Conservation (phyloP, 768 basidiomycete species). For the Phaffia tasmanica region DNA sequence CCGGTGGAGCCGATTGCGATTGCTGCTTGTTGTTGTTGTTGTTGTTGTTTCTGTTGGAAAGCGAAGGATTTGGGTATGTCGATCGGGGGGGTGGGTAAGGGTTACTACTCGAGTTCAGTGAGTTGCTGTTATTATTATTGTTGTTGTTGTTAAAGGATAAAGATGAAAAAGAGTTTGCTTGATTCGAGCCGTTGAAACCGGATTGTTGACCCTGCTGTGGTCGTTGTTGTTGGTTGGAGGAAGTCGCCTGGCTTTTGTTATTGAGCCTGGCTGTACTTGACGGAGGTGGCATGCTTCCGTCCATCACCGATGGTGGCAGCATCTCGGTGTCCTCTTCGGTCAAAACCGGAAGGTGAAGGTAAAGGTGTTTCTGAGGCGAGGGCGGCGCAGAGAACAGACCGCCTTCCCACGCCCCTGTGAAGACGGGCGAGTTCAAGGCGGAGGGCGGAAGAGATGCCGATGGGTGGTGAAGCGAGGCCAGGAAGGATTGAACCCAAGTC, state of each 20-base stretch:
- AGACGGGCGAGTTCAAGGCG: conserved; percentile 60
- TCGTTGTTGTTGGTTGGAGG: too few relatives aligned
- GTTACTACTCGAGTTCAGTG: not conserved
- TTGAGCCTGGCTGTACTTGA: too few relatives aligned
- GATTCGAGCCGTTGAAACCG: not conserved
- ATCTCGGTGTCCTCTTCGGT: conserved; percentile 14
- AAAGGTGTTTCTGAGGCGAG: conserved; percentile 17
- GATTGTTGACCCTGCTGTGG: too few relatives aligned
- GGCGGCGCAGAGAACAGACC: conserved; percentile 24
- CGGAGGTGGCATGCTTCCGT: too few relatives aligned
- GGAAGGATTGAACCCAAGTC: conserved; percentile 24
- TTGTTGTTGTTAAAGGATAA: too few relatives aligned
- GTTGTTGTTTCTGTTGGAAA: conserved; percentile 14
- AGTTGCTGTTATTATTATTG: too few relatives aligned
- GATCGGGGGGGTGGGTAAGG: conserved; percentile 1
- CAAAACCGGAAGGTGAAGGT: conserved; percentile 15
- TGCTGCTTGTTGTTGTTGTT: conserved; percentile 9
- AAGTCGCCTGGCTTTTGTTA: too few relatives aligned
- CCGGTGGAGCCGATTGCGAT: not conserved
- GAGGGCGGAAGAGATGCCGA: conserved; percentile 44
- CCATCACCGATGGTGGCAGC: conserved; percentile 6
- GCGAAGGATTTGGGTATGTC: conserved; percentile 6
- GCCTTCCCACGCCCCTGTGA: conserved; percentile 36
- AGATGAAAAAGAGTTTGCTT: not conserved
- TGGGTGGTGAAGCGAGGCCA: conserved; percentile 24